These are phyloP conservation scores for Brassica incana DNA, from an alignment of 345 rosid genomes.

Conservation along the genomic window DNA sequence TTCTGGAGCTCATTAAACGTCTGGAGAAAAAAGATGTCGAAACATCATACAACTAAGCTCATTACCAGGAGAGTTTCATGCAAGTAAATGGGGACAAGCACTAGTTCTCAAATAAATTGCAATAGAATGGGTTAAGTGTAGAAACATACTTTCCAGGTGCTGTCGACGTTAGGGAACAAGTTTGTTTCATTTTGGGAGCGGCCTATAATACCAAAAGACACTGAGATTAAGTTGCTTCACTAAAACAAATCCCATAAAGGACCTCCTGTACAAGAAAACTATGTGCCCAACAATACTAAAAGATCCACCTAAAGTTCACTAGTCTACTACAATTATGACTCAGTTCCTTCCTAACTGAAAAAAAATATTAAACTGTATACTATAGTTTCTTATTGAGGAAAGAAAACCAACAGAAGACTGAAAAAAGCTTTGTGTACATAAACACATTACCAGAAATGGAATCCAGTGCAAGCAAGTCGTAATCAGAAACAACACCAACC, in stretches of 20 bases:
- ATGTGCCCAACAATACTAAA: not conserved
- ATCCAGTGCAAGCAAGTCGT: conserved; percentile 84
- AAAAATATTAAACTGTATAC: too few relatives aligned
- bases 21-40: conserved; percentile 39
- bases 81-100: conserved; percentile 1
- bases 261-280: not conserved
- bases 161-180: conserved; percentile 81
- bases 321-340: not conserved
- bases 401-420: not conserved
- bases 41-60: not conserved
- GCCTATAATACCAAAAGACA: conserved; percentile 48
- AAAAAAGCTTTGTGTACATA: not conserved
- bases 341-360: too few relatives aligned
- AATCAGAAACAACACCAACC: conserved; percentile 99
- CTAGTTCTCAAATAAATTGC: not conserved
- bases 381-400: not conserved
- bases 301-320: not conserved
- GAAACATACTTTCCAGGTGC: conserved; percentile 82
- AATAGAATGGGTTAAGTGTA: not conserved
- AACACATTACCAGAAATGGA: conserved; percentile 72
- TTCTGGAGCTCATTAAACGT: conserved; percentile 80
- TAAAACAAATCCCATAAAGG: not conserved
- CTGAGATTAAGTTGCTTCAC: conserved; percentile 21
- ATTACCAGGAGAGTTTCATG: not conserved
- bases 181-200: conserved; percentile 55